Evolutionary conservation across 2,329 filamentous ascomycete genomes (phyloP).

Genomic region (Pyrenochaeta sp.): DNA sequence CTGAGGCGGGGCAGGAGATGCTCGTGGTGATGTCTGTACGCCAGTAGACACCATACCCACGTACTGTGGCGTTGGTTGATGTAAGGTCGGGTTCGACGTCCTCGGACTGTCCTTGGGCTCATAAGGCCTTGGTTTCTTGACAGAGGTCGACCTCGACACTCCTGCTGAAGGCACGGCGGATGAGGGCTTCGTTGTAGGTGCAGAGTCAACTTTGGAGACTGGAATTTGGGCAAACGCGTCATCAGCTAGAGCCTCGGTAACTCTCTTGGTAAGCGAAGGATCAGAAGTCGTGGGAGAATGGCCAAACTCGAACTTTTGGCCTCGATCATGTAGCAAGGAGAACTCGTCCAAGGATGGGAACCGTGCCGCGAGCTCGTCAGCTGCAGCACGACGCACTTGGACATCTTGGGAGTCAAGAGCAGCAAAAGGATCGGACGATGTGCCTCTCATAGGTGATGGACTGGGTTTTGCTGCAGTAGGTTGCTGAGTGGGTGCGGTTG

Average conservation of each 20-base stretch:
- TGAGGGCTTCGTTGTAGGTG: constrained; percentile 38
- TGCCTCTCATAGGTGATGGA: constrained; percentile 74
- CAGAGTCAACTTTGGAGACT: constrained; percentile 32
- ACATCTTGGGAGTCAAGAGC: constrained; percentile 76
- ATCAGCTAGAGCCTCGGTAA: constrained; percentile 81
- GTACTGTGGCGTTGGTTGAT: constrained; percentile 58
- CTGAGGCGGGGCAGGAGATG: constrained; percentile 39
- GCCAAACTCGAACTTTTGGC: constrained; percentile 82
- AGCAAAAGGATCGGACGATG: constrained; percentile 84
- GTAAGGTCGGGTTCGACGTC: constrained; percentile 44
- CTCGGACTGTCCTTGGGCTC: constrained; percentile 34
- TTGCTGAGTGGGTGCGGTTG: constrained; percentile 63
- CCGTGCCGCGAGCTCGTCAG: constrained; percentile 82
- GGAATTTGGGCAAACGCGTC: constrained; percentile 74
- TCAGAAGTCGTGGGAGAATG: constrained; percentile 51
- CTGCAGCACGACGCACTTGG: constrained; percentile 58
- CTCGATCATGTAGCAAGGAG: constrained; percentile 84
- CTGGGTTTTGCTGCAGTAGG: constrained; percentile 61
- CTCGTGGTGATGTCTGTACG: constrained; percentile 77
- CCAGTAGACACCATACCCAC: constrained; percentile 73
- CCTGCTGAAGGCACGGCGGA: constrained; percentile 42
- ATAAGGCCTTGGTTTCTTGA: constrained; percentile 38
- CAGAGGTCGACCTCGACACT: constrained; percentile 42
- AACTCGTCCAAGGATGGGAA: constrained; percentile 96
- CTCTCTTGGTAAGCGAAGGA: constrained; percentile 67